These are phyloP conservation scores for Teratosphaeria destructans DNA, from an alignment of 2,329 filamentous ascomycete genomes.

Conservation along the genomic window DNA sequence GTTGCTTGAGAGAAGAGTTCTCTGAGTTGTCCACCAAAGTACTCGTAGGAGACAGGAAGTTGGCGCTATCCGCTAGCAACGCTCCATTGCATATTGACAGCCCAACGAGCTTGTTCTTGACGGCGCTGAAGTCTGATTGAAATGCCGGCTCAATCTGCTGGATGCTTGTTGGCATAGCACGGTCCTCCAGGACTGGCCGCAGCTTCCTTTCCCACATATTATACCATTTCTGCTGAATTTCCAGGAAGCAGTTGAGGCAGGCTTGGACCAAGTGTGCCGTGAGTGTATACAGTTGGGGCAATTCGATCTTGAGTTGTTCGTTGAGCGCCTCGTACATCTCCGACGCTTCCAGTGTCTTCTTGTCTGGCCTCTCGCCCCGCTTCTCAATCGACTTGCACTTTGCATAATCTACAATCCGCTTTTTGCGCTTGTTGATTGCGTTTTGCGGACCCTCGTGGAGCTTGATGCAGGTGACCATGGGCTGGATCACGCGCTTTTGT, in stretches of 20 bases:
- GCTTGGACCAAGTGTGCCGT: conserved; percentile 78
- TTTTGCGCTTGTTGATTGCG: conserved; percentile 88
- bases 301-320: conserved; percentile 82
- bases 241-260: conserved; percentile 72
- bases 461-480: conserved; percentile 67
- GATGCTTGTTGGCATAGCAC: conserved; percentile 53
- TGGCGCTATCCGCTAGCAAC: conserved; percentile 47
- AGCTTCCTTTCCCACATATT: conserved; percentile 76
- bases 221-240: conserved; percentile 76
- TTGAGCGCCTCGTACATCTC: conserved; percentile 88
- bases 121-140: conserved; percentile 64
- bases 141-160: conserved; percentile 68
- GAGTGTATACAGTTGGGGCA: conserved; percentile 70
- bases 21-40: conserved; percentile 27
- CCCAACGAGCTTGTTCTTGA: conserved; percentile 59
- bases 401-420: conserved; percentile 82
- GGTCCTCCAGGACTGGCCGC: conserved; percentile 58
- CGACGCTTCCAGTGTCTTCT: conserved; percentile 71
- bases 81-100: conserved; percentile 71
- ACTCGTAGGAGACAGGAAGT: conserved; percentile 46
- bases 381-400: conserved; percentile 68
- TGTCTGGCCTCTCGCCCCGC: conserved; percentile 74
- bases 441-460: conserved; percentile 74
- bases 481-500: conserved; percentile 72
- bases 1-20: conserved; percentile 28